These are phyloP conservation scores for Cladosporium sp. DNA, from an alignment of 2,329 filamentous ascomycete species.

Conservation along the genomic window DNA sequence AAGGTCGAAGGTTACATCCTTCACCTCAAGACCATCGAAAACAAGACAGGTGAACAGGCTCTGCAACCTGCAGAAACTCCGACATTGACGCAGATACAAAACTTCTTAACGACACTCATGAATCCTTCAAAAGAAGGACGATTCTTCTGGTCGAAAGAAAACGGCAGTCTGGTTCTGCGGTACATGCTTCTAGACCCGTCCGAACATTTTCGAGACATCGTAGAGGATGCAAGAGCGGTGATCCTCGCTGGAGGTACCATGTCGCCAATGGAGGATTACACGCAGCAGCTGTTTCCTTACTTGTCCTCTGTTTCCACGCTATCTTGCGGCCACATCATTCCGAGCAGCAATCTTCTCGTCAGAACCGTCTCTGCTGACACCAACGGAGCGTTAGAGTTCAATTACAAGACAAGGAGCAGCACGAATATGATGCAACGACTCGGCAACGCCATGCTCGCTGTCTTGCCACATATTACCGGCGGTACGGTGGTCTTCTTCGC, in stretches of 20 bases:
- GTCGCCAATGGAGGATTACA: conserved; percentile 94
- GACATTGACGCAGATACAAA: conserved; percentile 59
- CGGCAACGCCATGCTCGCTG: conserved; percentile 66
- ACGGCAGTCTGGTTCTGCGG: conserved; percentile 59
- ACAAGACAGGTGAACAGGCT: not conserved
- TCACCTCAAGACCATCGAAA: conserved; percentile 38
- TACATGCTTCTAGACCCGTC: conserved; percentile 91
- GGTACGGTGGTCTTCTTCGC: conserved; percentile 94
- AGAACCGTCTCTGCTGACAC: conserved; percentile 58
- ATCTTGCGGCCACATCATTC: conserved; percentile 93
- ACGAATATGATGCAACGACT: conserved; percentile 64
- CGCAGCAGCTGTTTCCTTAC: conserved; percentile 77
- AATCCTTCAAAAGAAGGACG: conserved; percentile 70
- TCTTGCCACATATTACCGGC: conserved; percentile 73
- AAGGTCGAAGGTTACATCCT: conserved; percentile 88
- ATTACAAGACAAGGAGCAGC: conserved; percentile 72
- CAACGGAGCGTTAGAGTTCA: conserved; percentile 71
- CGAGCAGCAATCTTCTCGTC: conserved; percentile 72
- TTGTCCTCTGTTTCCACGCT: conserved; percentile 68
- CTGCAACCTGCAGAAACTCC: conserved; percentile 35
- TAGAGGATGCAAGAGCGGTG: conserved; percentile 77
- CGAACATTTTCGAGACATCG: conserved; percentile 83
- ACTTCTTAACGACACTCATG: conserved; percentile 74
- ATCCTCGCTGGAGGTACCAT: conserved; percentile 94
- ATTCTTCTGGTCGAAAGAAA: conserved; percentile 52